Evolutionary conservation across 768 basidiomycete genomes (phyloP).

Genomic region (Tulasnella calospora): DNA sequence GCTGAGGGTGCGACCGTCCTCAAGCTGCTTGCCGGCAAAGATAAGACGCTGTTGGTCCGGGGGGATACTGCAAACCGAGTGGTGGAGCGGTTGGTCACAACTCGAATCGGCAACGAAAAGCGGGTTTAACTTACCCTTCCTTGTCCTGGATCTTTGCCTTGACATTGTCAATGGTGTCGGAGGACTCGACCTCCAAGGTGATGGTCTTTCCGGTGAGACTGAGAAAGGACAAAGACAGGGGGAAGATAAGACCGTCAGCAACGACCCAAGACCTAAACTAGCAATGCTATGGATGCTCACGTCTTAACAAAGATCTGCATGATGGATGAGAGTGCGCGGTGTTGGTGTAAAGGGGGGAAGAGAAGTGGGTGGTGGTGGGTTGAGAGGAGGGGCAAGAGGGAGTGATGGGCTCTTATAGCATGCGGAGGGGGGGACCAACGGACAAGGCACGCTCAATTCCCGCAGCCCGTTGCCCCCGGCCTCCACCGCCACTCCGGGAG

Average conservation of each 20-base stretch:
- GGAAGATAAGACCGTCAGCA: background rate
- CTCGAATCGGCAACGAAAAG: conserved; percentile 19
- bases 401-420: background rate
- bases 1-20: conserved; percentile 82
- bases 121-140: conserved; percentile 43
- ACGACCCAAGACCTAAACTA: background rate
- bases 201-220: conserved; percentile 46
- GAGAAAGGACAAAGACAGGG: background rate
- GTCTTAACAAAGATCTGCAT: conserved; percentile 47
- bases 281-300: conserved; percentile 30
- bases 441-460: background rate
- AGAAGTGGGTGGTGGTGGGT: background rate
- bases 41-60: conserved; percentile 47
- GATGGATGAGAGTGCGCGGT: conserved; percentile 23
- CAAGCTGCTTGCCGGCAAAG: conserved; percentile 91
- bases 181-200: conserved; percentile 41
- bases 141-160: conserved; percentile 35
- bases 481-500: background rate
- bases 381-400: background rate
- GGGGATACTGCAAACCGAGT: conserved; percentile 40
- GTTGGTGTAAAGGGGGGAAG: background rate
- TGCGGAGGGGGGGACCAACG: background rate
- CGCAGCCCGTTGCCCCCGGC: background rate
- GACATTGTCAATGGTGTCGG: conserved; percentile 40
- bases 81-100: conserved; percentile 41